phyloP scores from a whole-genome alignment of 768 basidiomycete genomes.

The Boletus tylopilopsis region DNA sequence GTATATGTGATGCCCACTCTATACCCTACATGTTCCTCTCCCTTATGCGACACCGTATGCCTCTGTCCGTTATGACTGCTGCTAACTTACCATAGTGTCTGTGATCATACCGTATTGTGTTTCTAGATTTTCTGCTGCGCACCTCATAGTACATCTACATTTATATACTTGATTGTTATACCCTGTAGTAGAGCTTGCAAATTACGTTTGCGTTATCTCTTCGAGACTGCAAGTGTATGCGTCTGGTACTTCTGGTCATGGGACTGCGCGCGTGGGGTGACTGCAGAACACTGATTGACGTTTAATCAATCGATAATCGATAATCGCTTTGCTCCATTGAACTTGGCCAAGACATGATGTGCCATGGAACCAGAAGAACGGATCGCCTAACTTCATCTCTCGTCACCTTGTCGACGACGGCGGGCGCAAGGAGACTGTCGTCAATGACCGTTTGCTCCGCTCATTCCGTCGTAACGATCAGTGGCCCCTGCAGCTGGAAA shows the following conservation, averaged over 20 bases:
- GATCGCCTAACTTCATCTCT: conserved; percentile 80
- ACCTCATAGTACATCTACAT: conserved; percentile 15
- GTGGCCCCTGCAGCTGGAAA: too few species aligned
- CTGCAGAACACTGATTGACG: too few species aligned
- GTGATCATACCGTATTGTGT: conserved; percentile 24
- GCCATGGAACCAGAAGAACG: conserved; percentile 84
- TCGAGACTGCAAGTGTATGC: background rate
- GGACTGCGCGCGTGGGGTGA: too few species aligned
- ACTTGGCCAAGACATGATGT: conserved; percentile 55
- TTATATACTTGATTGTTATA: conserved; percentile 19
- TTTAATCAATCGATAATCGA: background rate
- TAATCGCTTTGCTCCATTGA: background rate
- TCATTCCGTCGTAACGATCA: conserved; percentile 67
- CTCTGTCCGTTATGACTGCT: conserved; percentile 8
- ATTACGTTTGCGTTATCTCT: background rate
- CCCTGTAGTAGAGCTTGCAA: background rate
- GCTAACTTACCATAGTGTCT: conserved; percentile 3
- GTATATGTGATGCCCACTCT: conserved; percentile 1
- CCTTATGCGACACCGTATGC: conserved; percentile 19
- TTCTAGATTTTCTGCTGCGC: conserved; percentile 14
- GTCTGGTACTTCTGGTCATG: too few species aligned
- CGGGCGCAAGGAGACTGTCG: too few species aligned
- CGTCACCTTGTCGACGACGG: conserved; percentile 88
- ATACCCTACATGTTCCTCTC: conserved; percentile 20
- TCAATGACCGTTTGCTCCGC: conserved; percentile 67